Evolutionary conservation across 2,329 filamentous ascomycete genomes (phyloP), one percentile per base, ranked within the genome.

Genomic region (Fusarium cyanostomum): DNA sequence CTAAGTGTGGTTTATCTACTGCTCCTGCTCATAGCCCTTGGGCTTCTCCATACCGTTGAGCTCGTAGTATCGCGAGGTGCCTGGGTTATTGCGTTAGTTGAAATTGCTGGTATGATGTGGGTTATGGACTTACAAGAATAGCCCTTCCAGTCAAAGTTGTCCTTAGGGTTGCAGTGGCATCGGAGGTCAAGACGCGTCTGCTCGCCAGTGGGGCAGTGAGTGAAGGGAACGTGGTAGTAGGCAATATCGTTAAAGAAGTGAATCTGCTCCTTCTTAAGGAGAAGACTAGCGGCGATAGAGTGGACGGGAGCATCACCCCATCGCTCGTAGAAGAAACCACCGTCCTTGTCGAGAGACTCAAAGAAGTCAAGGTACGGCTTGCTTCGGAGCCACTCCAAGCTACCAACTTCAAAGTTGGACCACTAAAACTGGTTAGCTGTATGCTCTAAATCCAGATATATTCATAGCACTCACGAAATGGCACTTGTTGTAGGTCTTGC

Each of bases 211-310:
- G 95, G 95, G 78, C 95, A 99, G 79, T 99, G 95, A 5, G 94
- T 98, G 77, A 99, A 99, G 18, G 95, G 95, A 21, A 97, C 91
- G 75, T 99, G 95, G 79, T 93, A 97, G 80, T 99, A 99, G 58
- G 92, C 94, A 72, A 99, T 99, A 73, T 99, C 94, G 78, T 99
- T 92, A 83, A 98, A 99, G 82, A 99, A 99, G 78, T 99, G 95
- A 62, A 99, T 88, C 76, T 99, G 89, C 45, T 95, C 91, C 82
- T 96, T 97, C 78, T 91, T 89, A 65, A 99, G 84, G 77, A 98
- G 85, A 35, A 99, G 81, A 59, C 86, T 86, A 4, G 95, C 95
- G 12, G 92, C 95, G 68, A 99, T 97, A n/a, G 94, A 97, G 81
- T 99, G 95, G 7, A 99, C 92, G 0, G 95, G 95, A 7, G 95